Evolutionary conservation across 2,329 filamentous ascomycete genomes (phyloP).

Genomic region (Fusarium albosuccineum): DNA sequence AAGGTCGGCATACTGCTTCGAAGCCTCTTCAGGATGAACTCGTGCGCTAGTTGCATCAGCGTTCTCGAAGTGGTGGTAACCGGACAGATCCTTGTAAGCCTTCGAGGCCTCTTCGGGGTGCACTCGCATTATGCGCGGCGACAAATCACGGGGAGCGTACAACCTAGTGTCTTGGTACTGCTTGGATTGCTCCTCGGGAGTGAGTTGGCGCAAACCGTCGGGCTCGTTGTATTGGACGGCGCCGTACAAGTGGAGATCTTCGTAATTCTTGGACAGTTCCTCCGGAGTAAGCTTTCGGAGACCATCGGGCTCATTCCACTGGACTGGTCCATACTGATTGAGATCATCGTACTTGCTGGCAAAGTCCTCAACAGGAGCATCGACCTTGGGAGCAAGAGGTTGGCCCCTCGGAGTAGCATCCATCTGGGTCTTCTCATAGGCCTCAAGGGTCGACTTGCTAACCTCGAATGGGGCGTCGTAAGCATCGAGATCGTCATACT

Average conservation of each 20-base stretch:
- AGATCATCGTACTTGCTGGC: constrained; percentile 58
- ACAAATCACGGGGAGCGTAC: constrained; percentile 48
- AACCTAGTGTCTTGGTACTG: constrained; percentile 54
- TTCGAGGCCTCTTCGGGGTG: constrained; percentile 50
- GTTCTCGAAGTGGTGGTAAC: constrained; percentile 47
- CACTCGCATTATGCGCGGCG: constrained; percentile 26
- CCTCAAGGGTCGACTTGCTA: constrained; percentile 47
- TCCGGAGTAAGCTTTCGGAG: constrained; percentile 50
- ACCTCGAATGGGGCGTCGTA: constrained; percentile 54
- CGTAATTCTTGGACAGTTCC: constrained; percentile 55
- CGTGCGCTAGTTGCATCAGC: constrained; percentile 39
- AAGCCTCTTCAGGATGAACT: constrained; percentile 51
- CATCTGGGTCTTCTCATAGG: constrained; percentile 47
- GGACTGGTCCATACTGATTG: constrained; percentile 53
- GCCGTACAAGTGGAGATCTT: constrained; percentile 54
- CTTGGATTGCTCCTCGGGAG: constrained; percentile 56
- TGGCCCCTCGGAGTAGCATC: constrained; percentile 52
- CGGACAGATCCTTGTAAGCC: constrained; percentile 47
- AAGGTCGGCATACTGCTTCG: constrained; percentile 55
- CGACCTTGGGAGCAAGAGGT: constrained; percentile 54
- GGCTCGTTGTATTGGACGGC: constrained; percentile 55
- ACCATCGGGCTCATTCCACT: constrained; percentile 58
- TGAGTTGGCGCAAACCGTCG: constrained; percentile 48
- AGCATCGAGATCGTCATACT: constrained; percentile 53
- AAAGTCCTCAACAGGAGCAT: constrained; percentile 45